These are phyloP conservation scores for Linanthus parryae DNA, from an alignment of 148 eudicot genomes.

Conservation along the genomic window DNA sequence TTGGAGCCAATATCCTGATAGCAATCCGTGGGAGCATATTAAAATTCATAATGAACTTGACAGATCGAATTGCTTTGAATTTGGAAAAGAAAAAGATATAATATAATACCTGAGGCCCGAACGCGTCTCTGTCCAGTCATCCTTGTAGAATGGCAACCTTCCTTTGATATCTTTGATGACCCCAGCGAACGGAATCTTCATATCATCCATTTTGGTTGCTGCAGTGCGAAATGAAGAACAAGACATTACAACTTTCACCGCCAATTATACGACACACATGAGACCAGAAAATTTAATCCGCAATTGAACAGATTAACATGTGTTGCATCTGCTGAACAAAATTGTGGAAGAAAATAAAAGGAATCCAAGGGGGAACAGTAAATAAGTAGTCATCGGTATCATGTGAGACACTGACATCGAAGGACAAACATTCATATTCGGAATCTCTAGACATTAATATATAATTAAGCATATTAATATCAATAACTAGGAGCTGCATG, in stretches of 20 bases:
- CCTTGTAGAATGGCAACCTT: slow-evolving; percentile 37
- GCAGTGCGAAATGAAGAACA: slow-evolving; percentile 4
- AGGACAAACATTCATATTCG: too few species aligned
- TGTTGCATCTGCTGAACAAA: too few species aligned
- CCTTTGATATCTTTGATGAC: slow-evolving; percentile 33
- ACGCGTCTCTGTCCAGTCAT: slow-evolving; percentile 37
- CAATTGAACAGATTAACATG: too few species aligned
- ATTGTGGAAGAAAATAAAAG: too few species aligned
- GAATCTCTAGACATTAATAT: too few species aligned
- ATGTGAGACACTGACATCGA: too few species aligned
- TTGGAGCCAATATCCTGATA: slow-evolving; percentile 60
- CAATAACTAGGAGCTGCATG: background rate
- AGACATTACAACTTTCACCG: background rate
- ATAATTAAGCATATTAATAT: too few species aligned
- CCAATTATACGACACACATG: too few species aligned
- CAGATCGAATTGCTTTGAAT: background rate
- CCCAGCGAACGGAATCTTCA: slow-evolving; percentile 37
- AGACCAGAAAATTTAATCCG: too few species aligned
- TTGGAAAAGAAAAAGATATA: background rate
- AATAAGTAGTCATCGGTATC: too few species aligned
- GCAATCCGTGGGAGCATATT: background rate
- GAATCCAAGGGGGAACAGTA: too few species aligned
- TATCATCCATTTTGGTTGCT: slow-evolving; percentile 26
- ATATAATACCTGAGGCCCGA: slow-evolving; percentile 44
- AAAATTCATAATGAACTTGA: background rate